Conservation (phyloP, 179 eudicot genomes). For the Beta macrorhiza region DNA sequence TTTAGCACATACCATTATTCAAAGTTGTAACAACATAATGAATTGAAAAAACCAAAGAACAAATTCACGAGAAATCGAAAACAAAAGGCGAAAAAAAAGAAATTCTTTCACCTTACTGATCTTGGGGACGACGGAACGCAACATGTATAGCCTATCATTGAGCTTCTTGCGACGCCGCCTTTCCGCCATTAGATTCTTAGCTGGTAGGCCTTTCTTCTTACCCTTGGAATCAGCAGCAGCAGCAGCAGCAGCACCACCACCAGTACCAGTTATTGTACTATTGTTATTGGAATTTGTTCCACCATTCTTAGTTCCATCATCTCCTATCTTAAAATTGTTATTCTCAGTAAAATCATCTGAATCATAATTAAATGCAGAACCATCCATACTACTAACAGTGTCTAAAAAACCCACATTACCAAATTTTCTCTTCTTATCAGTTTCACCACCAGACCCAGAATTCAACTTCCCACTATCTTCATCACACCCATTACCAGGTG, state of each 20-base stretch:
- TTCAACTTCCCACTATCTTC: constrained; percentile 24
- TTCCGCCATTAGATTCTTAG: constrained; percentile 96
- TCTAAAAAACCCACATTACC: constrained; percentile 50
- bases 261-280: constrained; percentile 49
- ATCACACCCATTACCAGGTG: constrained; percentile 20
- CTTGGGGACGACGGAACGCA: constrained; percentile 93
- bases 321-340: constrained; percentile 31
- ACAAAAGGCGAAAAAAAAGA: constrained; percentile 2
- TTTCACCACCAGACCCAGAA: constrained; percentile 26
- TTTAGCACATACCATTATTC: constrained; percentile 20
- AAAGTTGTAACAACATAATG: constrained; percentile 13
- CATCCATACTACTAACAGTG: constrained; percentile 64
- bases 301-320: constrained; percentile 38
- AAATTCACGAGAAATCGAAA: constrained; percentile 33
- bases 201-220: constrained; percentile 89
- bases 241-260: constrained; percentile 25
- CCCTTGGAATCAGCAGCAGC: constrained; percentile 53
- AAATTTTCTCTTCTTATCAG: constrained; percentile 43
- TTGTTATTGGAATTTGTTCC: constrained; percentile 60
- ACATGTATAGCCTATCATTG: constrained; percentile 90
- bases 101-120: constrained; percentile 77
- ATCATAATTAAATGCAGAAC: constrained; percentile 73
- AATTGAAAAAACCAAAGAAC: constrained; percentile 8
- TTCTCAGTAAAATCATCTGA: constrained; percentile 77
- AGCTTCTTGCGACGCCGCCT: constrained; percentile 91